phyloP scores from a whole-genome alignment of 176 grass and related monocot genomes.

The Cenchrus purpureus region DNA sequence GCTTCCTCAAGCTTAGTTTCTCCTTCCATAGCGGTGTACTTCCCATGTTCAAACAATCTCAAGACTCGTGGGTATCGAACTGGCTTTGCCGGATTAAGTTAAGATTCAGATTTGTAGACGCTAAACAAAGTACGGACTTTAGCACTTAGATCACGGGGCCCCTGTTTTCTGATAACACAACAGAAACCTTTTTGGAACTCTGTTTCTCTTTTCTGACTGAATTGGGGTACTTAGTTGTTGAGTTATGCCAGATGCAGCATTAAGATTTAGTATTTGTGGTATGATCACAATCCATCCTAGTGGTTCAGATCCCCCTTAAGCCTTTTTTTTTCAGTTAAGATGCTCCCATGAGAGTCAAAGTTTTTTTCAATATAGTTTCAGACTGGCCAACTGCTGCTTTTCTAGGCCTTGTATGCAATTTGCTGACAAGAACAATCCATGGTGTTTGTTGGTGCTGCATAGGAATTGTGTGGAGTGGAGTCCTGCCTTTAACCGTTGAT shows the following conservation, averaged over 20 bases:
- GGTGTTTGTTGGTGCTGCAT: not conserved
- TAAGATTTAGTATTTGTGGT: not conserved
- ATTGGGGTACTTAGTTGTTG: not conserved
- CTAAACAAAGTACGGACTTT: not conserved
- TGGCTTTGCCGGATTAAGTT: not conserved
- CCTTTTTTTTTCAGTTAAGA: not conserved
- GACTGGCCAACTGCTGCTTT: not conserved
- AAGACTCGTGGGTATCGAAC: not conserved
- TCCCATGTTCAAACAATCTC: not conserved
- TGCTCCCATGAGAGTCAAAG: not conserved
- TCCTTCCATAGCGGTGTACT: not conserved
- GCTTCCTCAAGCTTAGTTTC: not conserved
- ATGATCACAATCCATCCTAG: not conserved
- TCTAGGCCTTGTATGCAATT: slow-evolving; percentile 2
- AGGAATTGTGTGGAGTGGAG: not conserved
- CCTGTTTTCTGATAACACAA: not conserved
- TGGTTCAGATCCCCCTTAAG: not conserved
- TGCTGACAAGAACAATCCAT: not conserved
- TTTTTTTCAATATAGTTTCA: not conserved
- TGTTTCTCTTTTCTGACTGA: not conserved
- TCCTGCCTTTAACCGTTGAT: not conserved
- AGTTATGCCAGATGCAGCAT: not conserved
- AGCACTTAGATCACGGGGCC: no score
- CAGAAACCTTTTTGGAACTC: not conserved
- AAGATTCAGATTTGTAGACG: not conserved